Base-by-base conservation (phyloP, 148 eudicot genomes). In the Rhododendron griersonianum region DNA sequence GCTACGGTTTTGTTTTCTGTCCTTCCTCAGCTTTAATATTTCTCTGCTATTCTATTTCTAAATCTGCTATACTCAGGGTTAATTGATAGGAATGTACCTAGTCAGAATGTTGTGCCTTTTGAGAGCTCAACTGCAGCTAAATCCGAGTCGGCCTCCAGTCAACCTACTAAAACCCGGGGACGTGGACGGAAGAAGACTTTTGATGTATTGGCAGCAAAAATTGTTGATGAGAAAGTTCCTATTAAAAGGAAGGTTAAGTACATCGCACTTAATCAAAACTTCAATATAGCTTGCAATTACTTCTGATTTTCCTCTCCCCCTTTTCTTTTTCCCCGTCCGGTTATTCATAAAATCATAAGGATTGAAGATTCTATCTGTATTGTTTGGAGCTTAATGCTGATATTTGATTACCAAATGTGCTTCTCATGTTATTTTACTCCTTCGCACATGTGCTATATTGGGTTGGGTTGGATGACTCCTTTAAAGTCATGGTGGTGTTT, bases 211-310 rank as follows among this genome's bases (percentile, higher is more conserved):
- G 88, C 86, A 55, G 87, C 91, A 21, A 92, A 89, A 86, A 87
- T 93, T 88, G 89, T 92, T 82, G 95, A 93, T 75, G 91, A 92
- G 23, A 95, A 83, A 86, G 67, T 92, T 81, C 90, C 95, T 57
- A 39, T 87, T 3, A 94, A 85, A 87, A 94, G 87, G 88, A 95
- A 91, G 95, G 96, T 94, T 41, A 33, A 85, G 3, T 28, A 48
- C 28, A 61, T 47, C 21, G 4, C 84, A 61, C 18, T 19, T 61
- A 39, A 35, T 59, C 41, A 39, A 28, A 11, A 21, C 41, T 23
- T 82, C 47, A 21, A 61, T 59, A 59, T 21, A 59, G 65, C 23
- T 61, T 82, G 15, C 35, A 41, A 63, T 67, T 35, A 11, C 82
- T 33, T 33, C 11, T 30, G n/a, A 25, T 53, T 51, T 35, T 53